phyloP scores from a whole-genome alignment of 768 basidiomycete species.

The Pulveroboletus sp. region DNA sequence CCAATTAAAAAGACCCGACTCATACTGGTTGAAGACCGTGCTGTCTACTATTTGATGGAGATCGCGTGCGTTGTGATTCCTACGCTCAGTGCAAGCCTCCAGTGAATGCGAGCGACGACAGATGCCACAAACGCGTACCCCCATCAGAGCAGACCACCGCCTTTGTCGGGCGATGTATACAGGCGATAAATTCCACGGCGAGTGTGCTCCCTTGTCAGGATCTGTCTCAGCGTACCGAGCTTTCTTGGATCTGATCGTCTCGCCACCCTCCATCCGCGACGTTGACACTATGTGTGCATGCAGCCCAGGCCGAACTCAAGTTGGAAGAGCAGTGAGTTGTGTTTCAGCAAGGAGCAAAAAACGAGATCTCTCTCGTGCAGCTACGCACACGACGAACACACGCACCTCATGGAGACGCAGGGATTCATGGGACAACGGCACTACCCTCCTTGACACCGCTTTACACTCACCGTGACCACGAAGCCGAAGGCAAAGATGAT shows the following conservation, averaged over 20 bases:
- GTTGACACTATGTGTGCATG: background rate
- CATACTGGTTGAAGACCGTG: background rate
- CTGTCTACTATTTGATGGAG: background rate
- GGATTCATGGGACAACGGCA: conserved; percentile 62
- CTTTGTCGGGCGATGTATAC: conserved; percentile 34
- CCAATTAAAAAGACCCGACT: no score
- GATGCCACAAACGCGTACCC: background rate
- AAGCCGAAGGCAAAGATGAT: background rate
- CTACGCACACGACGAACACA: conserved; percentile 67
- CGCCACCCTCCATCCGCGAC: background rate
- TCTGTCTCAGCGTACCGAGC: background rate
- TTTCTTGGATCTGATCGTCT: background rate
- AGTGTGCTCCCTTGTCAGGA: background rate
- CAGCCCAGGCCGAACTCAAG: conserved; percentile 66
- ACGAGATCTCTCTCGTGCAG: background rate
- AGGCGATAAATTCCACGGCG: conserved; percentile 69
- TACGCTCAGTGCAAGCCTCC: background rate
- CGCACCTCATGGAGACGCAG: conserved; percentile 58
- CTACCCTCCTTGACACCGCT: conserved; percentile 62
- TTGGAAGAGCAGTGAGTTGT: conserved; percentile 56
- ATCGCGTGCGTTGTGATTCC: background rate
- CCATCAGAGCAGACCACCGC: background rate
- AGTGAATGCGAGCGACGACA: background rate
- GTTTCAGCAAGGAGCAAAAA: background rate
- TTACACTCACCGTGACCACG: conserved; percentile 44